Evolutionary conservation across 1,284 basidiomycete species (phyloP).

Genomic region (Ceratobasidium sp.): DNA sequence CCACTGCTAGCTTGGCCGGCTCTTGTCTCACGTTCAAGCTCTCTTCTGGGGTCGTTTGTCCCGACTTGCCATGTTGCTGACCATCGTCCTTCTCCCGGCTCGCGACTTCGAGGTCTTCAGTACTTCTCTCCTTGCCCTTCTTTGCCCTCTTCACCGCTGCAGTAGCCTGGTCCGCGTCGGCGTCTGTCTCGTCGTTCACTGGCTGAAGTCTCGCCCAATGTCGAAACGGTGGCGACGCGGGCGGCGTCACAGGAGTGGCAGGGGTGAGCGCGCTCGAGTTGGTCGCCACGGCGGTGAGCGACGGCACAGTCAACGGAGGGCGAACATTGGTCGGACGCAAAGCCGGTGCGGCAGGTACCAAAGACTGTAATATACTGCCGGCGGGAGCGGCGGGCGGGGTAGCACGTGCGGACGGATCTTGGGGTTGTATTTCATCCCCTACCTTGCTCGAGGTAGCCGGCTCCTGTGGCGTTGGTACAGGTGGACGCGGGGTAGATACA

Average conservation of each 20-base stretch:
- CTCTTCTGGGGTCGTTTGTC: background rate
- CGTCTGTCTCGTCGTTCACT: conserved; percentile 39
- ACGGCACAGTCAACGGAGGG: conserved; percentile 16
- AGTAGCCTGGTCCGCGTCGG: background rate
- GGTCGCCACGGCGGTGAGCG: background rate
- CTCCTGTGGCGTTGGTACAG: conserved; percentile 8
- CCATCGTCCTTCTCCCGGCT: background rate
- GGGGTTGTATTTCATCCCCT: background rate
- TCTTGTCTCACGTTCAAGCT: background rate
- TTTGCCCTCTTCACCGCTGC: conserved; percentile 2
- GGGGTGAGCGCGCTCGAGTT: conserved; percentile 23
- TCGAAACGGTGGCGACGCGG: conserved; percentile 29
- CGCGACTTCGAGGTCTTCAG: background rate
- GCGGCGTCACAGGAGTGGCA: conserved; percentile 35
- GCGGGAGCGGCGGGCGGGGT: background rate
- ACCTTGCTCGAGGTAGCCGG: background rate
- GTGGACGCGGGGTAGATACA: conserved; percentile 38
- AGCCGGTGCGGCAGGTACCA: conserved; percentile 31
- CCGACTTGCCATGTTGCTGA: background rate
- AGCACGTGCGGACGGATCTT: background rate
- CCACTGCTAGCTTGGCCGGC: conserved; percentile 16
- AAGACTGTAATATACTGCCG: conserved; percentile 18
- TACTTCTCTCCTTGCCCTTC: conserved; percentile 29
- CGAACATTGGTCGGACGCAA: conserved; percentile 27
- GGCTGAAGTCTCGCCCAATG: conserved; percentile 34